phyloP scores from a whole-genome alignment of 2,329 filamentous ascomycete species.

The Monosporascus sp. region DNA sequence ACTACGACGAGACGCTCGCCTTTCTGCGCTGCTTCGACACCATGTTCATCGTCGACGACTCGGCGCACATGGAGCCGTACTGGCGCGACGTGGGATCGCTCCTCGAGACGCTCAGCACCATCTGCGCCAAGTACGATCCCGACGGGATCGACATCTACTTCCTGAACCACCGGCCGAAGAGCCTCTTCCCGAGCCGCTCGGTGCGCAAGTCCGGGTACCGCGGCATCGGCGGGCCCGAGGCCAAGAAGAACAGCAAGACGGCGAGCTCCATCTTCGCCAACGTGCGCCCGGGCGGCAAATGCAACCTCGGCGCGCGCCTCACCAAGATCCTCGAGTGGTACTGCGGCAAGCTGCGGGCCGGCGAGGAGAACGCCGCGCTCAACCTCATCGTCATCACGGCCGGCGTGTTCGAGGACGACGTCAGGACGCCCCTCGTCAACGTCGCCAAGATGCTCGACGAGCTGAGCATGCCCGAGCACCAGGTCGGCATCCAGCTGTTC shows the following conservation, averaged over 20 bases:
- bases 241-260: conserved; percentile 1
- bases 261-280: conserved; percentile 1
- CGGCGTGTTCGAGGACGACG: conserved; percentile 12
- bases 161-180: conserved; percentile 9
- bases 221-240: conserved; percentile 2
- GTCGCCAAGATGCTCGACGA: conserved; percentile 13
- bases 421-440: conserved; percentile 10
- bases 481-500: conserved; percentile 17
- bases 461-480: conserved; percentile 13
- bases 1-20: conserved; percentile 18
- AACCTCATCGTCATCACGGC: conserved; percentile 5
- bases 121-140: conserved; percentile 59
- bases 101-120: conserved; percentile 58
- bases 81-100: conserved; percentile 62
- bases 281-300: conserved; percentile 1
- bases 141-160: conserved; percentile 72
- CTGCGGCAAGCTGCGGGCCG: conserved; percentile 1
- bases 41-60: conserved; percentile 70
- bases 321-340: conserved; percentile 4
- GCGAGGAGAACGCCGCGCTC: conserved; percentile 1
- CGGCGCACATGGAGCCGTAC: conserved; percentile 57
- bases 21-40: conserved; percentile 66
- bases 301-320: conserved; percentile 2
- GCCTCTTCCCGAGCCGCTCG: conserved; percentile 1
- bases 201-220: conserved; percentile 3